phyloP scores from a whole-genome alignment of 1,139 yeast genomes.

The Taphrina pruni region DNA sequence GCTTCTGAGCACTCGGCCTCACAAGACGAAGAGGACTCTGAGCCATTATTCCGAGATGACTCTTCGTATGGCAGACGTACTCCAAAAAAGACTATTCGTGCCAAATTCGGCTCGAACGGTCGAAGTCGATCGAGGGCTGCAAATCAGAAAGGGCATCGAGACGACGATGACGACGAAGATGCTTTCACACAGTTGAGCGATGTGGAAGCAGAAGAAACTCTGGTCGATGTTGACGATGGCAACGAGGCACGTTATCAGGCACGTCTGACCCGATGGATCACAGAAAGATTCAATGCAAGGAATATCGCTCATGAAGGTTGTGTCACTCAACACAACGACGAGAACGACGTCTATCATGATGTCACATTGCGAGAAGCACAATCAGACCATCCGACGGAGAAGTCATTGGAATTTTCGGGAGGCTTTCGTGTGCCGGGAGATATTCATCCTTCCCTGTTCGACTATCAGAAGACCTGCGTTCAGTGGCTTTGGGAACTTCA shows the following conservation, averaged over 20 bases:
- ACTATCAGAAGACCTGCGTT: slow-evolving; percentile 89
- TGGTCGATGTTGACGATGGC: slow-evolving; percentile 68
- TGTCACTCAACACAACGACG: slow-evolving; percentile 37
- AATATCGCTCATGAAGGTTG: slow-evolving; percentile 49
- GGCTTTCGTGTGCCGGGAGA: slow-evolving; percentile 86
- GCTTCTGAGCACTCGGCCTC: not conserved
- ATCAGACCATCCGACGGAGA: slow-evolving; percentile 74
- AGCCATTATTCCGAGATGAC: not conserved
- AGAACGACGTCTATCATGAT: slow-evolving; percentile 46
- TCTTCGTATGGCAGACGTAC: not conserved
- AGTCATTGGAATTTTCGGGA: slow-evolving; percentile 75
- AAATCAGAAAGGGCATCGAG: not conserved
- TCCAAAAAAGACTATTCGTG: not conserved
- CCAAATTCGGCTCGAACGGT: too few relatives aligned
- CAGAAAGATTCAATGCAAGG: slow-evolving; percentile 48
- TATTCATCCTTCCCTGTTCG: slow-evolving; percentile 81
- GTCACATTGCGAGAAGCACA: slow-evolving; percentile 63
- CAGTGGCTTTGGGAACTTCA: slow-evolving; percentile 79
- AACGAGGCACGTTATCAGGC: slow-evolving; percentile 66
- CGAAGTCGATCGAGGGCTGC: not conserved
- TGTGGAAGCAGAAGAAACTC: slow-evolving; percentile 43
- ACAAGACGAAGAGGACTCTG: not conserved
- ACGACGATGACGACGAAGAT: slow-evolving; percentile 1
- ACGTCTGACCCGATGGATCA: slow-evolving; percentile 66
- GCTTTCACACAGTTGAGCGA: not conserved